phyloP scores from a whole-genome alignment of 208 protist species.

The Herpetomonas samuelpessoai region DNA sequence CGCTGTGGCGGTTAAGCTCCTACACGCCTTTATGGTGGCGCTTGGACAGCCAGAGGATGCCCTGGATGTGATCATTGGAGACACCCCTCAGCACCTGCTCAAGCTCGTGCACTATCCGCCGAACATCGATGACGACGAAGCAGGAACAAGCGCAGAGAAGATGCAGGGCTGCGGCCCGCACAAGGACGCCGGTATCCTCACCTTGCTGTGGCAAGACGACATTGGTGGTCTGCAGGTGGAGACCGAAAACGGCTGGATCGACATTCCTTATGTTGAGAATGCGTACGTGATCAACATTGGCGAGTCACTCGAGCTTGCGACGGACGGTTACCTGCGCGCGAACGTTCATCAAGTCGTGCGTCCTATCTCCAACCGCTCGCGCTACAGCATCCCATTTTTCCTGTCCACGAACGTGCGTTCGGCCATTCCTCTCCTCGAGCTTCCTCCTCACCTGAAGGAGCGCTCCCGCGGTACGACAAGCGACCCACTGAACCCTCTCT shows the following conservation, averaged over 20 bases:
- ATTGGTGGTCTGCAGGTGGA: constrained; percentile 14
- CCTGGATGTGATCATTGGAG: neutral
- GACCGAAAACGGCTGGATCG: constrained; percentile 16
- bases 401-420: constrained; percentile 10
- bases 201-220: constrained; percentile 13
- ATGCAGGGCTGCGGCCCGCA: constrained; percentile 9
- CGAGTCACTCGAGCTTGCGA: constrained; percentile 10
- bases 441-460: constrained; percentile 7
- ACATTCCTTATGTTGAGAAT: constrained; percentile 7
- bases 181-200: constrained; percentile 7
- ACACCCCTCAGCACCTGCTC: constrained; percentile 2
- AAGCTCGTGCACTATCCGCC: constrained; percentile 18
- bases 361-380: constrained; percentile 5
- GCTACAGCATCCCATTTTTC: constrained; percentile 15
- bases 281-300: constrained; percentile 15
- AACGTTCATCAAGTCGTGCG: constrained; percentile 13
- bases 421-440: constrained; percentile 8
- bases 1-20: constrained; percentile 1
- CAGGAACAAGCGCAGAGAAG: neutral
- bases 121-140: constrained; percentile 1
- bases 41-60: constrained; percentile 7
- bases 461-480: constrained; percentile 2
- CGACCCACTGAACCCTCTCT: constrained; percentile 16
- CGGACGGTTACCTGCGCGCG: constrained; percentile 11
- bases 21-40: constrained; percentile 9